Evolutionary conservation across 1,284 basidiomycete species (phyloP).

Genomic region (Cryptococcus floricola): DNA sequence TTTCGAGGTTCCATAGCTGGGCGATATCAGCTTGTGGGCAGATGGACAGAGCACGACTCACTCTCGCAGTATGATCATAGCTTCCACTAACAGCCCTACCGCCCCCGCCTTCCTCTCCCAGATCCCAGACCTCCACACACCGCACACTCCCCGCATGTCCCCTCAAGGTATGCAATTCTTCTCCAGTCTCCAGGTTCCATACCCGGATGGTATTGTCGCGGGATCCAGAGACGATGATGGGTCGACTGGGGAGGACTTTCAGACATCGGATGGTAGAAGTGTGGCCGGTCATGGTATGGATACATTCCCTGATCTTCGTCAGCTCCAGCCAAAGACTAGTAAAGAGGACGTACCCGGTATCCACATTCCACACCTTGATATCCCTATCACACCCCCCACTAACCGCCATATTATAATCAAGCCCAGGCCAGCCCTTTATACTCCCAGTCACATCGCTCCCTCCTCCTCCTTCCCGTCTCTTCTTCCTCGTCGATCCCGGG

Average conservation of each 20-base stretch:
- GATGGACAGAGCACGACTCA: slow-evolving; percentile 9
- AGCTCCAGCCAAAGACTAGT: not conserved
- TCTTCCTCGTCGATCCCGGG: too few species aligned
- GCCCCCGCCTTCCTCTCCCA: slow-evolving; percentile 13
- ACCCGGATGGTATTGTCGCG: slow-evolving; percentile 82
- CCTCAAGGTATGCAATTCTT: slow-evolving; percentile 62
- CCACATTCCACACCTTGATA: slow-evolving; percentile 86
- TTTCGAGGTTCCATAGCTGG: slow-evolving; percentile 79
- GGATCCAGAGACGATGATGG: slow-evolving; percentile 84
- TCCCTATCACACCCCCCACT: slow-evolving; percentile 88
- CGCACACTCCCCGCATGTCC: slow-evolving; percentile 83
- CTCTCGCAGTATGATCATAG: slow-evolving; percentile 31
- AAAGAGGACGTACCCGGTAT: slow-evolving; percentile 61
- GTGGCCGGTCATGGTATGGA: slow-evolving; percentile 78
- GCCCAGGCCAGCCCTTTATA: slow-evolving; percentile 61
- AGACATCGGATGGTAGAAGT: slow-evolving; percentile 88
- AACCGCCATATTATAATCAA: slow-evolving; percentile 68
- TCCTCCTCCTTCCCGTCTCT: not conserved
- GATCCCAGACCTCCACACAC: slow-evolving; percentile 62
- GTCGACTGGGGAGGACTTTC: slow-evolving; percentile 78
- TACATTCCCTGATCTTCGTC: slow-evolving; percentile 59
- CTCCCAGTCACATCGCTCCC: slow-evolving; percentile 62
- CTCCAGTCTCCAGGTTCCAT: slow-evolving; percentile 86
- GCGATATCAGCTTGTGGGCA: not conserved
- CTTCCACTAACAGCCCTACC: slow-evolving; percentile 31